Conservation (phyloP, 2,329 filamentous ascomycete species). For the Magnaporthales sp. region DNA sequence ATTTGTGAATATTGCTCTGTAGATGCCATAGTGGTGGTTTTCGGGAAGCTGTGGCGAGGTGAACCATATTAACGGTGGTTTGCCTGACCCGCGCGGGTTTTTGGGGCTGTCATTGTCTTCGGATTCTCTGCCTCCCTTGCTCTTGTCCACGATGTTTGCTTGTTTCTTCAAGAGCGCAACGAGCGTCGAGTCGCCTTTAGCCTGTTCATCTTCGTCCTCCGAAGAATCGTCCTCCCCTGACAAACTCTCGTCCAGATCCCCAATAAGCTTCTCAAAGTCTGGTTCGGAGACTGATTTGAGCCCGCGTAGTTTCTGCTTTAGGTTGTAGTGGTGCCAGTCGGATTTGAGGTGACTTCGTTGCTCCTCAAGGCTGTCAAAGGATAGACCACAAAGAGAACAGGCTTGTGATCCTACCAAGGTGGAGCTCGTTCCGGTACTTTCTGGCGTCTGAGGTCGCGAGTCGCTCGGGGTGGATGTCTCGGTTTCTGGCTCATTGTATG, state of each 20-base stretch:
- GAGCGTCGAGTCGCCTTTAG: conserved; percentile 59
- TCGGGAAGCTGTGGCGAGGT: conserved; percentile 63
- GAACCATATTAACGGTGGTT: conserved; percentile 79
- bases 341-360: conserved; percentile 82
- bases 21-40: conserved; percentile 77
- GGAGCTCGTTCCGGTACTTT: conserved; percentile 11
- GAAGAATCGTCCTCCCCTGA: conserved; percentile 76
- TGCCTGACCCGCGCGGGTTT: conserved; percentile 48
- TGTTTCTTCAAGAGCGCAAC: conserved; percentile 75
- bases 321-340: conserved; percentile 87
- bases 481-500: conserved; percentile 14
- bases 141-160: conserved; percentile 58
- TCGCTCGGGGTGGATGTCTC: conserved; percentile 10
- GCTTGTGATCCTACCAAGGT: conserved; percentile 53
- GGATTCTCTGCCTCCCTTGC: conserved; percentile 8
- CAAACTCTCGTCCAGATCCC: conserved; percentile 79
- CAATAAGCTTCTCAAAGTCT: conserved; percentile 82
- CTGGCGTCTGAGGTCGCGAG: conserved; percentile 14
- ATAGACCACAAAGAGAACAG: conserved; percentile 70
- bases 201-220: conserved; percentile 36
- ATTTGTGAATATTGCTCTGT: conserved; percentile 69
- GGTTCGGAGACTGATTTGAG: conserved; percentile 62
- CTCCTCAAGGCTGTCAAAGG: conserved; percentile 65
- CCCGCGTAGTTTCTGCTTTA: conserved; percentile 82
- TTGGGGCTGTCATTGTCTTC: conserved; percentile 26